Evolutionary conservation across 805 yeast species (phyloP), one percentile per base, ranked within the genome.

Genomic region (Sungouiella thailandica): DNA sequence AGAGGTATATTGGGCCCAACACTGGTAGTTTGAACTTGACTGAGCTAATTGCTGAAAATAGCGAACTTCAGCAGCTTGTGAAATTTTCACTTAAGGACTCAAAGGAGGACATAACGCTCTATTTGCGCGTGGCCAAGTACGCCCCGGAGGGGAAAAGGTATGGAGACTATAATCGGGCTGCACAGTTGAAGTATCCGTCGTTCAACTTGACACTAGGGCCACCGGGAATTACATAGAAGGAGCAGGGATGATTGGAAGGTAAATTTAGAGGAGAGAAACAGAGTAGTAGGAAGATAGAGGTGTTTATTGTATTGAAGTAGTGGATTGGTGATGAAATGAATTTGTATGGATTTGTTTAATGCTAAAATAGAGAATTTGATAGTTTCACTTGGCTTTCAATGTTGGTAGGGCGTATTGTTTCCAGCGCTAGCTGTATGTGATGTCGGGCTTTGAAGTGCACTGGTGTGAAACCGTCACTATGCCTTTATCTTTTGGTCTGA

Each of bases 131-230:
- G 2, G 86, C 83, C 0, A 60, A 66, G 26, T 75, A 73, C 19
- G 55, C 71, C 8, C 49, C 65, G 5, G 59, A 60, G 4, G 49
- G 57, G 3, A 49, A 65, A 2, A 46, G 47, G 10, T 65, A 65
- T 25, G 61, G 88, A 22, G 89, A 82, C 50, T 83, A 78, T 43
- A 74, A 88, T 5, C 70, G 70, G 34, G 86, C 88, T 2, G 86
- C 75, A 2, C 42, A 63, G 1, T 50, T 81, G 26, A 53, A 58
- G 22, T 78, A 82, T 76, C 88, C 89, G 1, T 55, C 62, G 11
- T 83, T 84, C 1, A 60, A 62, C 5, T 73, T 80, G 55, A 58
- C 54, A 1, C 56, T 55, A 0, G 80, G 85, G 0, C 46, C 46
- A 5, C 72, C 71, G 1, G 85, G 85, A 2, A 62, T 76, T 8